Percentiles rank a stretch among this genome's conserved stretches.
Conservation (phyloP, 1,139 yeast species). For the Yamadazyma jaroonii region DNA sequence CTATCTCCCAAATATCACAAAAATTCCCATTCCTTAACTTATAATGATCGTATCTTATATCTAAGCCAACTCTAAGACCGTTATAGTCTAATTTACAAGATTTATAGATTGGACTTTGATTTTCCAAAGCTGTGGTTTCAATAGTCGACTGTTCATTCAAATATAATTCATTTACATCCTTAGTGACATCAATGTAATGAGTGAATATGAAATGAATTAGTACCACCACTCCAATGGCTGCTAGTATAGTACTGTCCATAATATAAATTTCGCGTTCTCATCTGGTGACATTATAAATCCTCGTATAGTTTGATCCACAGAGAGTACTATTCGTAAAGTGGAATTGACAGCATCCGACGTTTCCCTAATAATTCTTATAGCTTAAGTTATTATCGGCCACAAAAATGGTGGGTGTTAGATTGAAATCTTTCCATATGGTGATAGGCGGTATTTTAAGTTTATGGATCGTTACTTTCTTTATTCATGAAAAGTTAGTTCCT, state of each 20-base stretch:
- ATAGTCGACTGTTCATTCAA: slow-evolving; percentile 56
- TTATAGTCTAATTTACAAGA: slow-evolving; percentile 64
- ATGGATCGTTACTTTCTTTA: slow-evolving; percentile 32
- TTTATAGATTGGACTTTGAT: slow-evolving; percentile 65
- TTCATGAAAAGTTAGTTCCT: slow-evolving; percentile 36
- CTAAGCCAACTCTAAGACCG: slow-evolving; percentile 60
- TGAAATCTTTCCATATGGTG: slow-evolving; percentile 27
- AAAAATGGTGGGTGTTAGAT: neutral
- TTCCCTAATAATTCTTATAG: too few relatives aligned
- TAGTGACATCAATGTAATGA: slow-evolving; percentile 25
- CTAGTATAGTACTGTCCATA: slow-evolving; percentile 9
- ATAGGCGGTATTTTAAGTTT: slow-evolving; percentile 18
- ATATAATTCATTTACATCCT: slow-evolving; percentile 58
- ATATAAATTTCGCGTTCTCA: slow-evolving; percentile 1
- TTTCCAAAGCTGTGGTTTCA: slow-evolving; percentile 51
- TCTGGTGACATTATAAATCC: slow-evolving; percentile 4
- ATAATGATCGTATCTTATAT: slow-evolving; percentile 57
- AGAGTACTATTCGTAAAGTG: too few relatives aligned
- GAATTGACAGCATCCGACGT: too few relatives aligned
- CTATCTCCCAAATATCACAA: slow-evolving; percentile 60
- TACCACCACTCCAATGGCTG: slow-evolving; percentile 19
- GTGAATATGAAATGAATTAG: slow-evolving; percentile 20
- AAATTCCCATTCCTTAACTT: slow-evolving; percentile 67
- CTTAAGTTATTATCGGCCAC: too few relatives aligned
- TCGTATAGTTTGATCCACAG: slow-evolving; percentile 7